Percentiles rank a stretch among this genome's conserved stretches.
phyloP scores from a whole-genome alignment of 352 stramenopile species.

The Phytophthora fragariae region DNA sequence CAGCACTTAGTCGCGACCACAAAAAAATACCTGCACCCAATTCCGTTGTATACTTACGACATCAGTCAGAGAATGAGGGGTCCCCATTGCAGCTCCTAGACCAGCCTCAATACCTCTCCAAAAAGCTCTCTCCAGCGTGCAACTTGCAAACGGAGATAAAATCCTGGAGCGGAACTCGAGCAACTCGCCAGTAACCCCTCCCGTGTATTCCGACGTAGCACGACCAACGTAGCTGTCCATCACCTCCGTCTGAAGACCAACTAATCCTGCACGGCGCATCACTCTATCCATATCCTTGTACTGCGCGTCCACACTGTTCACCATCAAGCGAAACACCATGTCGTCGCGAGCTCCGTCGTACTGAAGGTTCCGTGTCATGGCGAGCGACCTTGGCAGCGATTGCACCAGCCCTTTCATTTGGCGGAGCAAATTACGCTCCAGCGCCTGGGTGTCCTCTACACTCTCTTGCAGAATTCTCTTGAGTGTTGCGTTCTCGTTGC shows the following conservation, averaged over 20 bases:
- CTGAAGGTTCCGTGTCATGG: background rate
- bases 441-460: background rate
- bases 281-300: background rate
- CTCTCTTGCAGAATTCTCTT: background rate
- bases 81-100: background rate
- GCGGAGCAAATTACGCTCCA: background rate
- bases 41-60: background rate
- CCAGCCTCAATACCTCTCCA: background rate
- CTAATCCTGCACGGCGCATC: background rate
- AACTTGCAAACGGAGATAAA: background rate
- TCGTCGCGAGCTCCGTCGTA: background rate
- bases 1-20: too few species aligned
- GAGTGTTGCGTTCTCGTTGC: background rate
- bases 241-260: background rate
- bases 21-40: background rate
- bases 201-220: background rate
- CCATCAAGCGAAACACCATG: background rate
- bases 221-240: background rate
- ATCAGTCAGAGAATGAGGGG: background rate
- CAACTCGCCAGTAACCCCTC: background rate
- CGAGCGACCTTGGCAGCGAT: background rate
- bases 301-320: background rate
- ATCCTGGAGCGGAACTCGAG: constrained; percentile 8
- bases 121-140: background rate
- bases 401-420: background rate